These are phyloP conservation scores for Magnusiomyces paraingens DNA, from an alignment of 1,139 yeast species.

Conservation along the genomic window DNA sequence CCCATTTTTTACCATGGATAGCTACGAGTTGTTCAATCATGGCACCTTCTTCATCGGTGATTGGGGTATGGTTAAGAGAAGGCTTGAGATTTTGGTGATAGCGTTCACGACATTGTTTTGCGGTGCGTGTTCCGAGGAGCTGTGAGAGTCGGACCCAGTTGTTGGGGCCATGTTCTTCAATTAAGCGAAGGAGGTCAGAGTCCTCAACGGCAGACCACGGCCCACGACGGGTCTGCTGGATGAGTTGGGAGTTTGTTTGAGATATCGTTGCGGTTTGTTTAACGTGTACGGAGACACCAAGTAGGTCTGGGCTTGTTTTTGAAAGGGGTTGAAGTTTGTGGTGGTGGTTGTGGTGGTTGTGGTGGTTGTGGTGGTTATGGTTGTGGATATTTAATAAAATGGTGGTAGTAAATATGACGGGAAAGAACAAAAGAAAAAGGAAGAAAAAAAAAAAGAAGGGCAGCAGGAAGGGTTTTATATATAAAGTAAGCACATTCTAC, in stretches of 20 bases:
- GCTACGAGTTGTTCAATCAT: conserved; percentile 73
- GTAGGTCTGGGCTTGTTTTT: too few relatives aligned
- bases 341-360: conserved; percentile 7
- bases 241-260: conserved; percentile 12
- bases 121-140: conserved; percentile 68
- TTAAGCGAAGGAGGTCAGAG: conserved; percentile 60
- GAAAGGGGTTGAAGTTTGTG: neutral
- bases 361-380: neutral
- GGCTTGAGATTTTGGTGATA: conserved; percentile 92
- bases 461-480: neutral
- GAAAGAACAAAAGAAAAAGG: conserved; percentile 4
- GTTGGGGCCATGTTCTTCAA: conserved; percentile 70
- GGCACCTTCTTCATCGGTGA: conserved; percentile 77
- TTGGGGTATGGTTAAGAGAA: conserved; percentile 71
- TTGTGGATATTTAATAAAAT: neutral
- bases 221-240: conserved; percentile 45
- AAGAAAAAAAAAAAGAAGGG: conserved; percentile 2
- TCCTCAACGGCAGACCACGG: conserved; percentile 93
- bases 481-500: conserved; percentile 5
- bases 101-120: conserved; percentile 88
- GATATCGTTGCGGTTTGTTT: conserved; percentile 1
- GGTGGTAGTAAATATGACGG: conserved; percentile 1
- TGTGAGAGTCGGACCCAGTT: conserved; percentile 88
- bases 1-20: conserved; percentile 87
- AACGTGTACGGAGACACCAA: too few relatives aligned